Conservation (phyloP, 2,329 filamentous ascomycete genomes). For the Scolecobasidium constrictum region DNA sequence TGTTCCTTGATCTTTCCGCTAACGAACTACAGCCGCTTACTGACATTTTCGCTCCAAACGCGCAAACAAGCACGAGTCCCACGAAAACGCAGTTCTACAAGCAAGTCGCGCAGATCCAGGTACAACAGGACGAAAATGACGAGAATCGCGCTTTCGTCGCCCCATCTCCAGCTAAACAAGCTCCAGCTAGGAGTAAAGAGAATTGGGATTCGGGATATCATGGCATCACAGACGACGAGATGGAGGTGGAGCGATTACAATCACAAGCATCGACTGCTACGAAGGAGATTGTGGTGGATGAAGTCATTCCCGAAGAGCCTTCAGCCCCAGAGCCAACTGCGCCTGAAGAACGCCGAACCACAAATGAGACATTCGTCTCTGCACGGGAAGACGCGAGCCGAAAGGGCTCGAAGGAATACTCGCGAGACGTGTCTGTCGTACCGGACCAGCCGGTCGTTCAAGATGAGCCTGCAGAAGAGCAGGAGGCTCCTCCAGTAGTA, state of each 20-base stretch:
- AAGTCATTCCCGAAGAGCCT: neutral
- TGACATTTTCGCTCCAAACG: conserved; percentile 36
- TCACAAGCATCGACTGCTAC: neutral
- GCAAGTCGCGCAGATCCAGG: conserved; percentile 48
- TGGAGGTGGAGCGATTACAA: conserved; percentile 25
- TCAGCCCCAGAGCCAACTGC: neutral
- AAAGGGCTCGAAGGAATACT: conserved; percentile 10
- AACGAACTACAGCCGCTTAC: conserved; percentile 36
- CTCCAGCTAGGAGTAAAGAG: conserved; percentile 21
- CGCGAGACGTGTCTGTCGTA: conserved; percentile 7
- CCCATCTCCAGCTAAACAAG: conserved; percentile 25
- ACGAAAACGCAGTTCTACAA: conserved; percentile 36
- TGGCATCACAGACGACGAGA: conserved; percentile 49
- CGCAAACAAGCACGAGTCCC: conserved; percentile 40
- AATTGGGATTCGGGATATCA: conserved; percentile 60
- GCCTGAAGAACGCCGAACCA: conserved; percentile 15
- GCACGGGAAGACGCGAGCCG: conserved; percentile 32
- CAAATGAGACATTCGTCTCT: conserved; percentile 29
- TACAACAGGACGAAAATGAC: conserved; percentile 43
- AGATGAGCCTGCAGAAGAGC: conserved; percentile 12
- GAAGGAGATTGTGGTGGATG: neutral
- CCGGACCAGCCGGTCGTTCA: conserved; percentile 13
- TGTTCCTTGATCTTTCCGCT: conserved; percentile 32
- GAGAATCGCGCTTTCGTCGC: conserved; percentile 16
- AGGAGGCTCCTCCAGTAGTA: conserved; percentile 10